These are phyloP conservation scores for Colletotrichum tropicale DNA, from an alignment of 2,329 filamentous ascomycete species.

Conservation along the genomic window DNA sequence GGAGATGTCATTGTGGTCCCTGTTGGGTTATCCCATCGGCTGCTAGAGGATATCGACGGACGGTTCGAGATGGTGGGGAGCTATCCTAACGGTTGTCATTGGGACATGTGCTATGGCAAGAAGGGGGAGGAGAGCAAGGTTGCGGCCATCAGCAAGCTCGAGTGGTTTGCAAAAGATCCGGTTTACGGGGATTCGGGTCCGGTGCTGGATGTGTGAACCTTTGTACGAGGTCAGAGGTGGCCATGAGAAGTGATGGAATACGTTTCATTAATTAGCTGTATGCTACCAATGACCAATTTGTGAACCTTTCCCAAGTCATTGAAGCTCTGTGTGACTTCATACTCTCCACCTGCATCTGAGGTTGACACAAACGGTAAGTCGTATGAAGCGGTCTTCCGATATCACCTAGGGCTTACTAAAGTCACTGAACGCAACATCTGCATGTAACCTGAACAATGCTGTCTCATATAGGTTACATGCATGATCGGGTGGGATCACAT, in stretches of 20 bases:
- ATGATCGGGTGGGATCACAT: not conserved
- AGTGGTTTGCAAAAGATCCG: constrained; percentile 24
- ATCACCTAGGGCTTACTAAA: not conserved
- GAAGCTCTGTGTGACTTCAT: not conserved
- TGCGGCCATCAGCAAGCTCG: not conserved
- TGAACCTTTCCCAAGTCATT: not conserved
- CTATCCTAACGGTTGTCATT: constrained; percentile 62
- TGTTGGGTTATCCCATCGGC: constrained; percentile 67
- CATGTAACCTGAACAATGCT: not conserved
- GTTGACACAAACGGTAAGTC: not conserved
- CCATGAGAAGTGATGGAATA: not conserved
- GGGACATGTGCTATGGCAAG: constrained; percentile 76
- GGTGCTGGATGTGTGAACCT: not conserved
- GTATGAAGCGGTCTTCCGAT: not conserved
- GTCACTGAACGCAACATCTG: not conserved
- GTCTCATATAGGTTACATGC: not conserved
- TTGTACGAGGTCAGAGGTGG: not conserved
- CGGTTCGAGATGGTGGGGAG: constrained; percentile 71
- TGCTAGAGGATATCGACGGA: constrained; percentile 59
- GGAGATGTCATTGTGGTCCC: constrained; percentile 71
- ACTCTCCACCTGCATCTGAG: not conserved
- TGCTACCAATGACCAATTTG: not conserved
- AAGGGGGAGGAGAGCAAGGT: constrained; percentile 58
- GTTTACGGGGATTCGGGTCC: constrained; percentile 23
- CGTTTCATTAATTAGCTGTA: not conserved